Evolutionary conservation across 495 filamentous ascomycete genomes (phyloP).

Genomic region (Hyaloscypha hepaticicola): DNA sequence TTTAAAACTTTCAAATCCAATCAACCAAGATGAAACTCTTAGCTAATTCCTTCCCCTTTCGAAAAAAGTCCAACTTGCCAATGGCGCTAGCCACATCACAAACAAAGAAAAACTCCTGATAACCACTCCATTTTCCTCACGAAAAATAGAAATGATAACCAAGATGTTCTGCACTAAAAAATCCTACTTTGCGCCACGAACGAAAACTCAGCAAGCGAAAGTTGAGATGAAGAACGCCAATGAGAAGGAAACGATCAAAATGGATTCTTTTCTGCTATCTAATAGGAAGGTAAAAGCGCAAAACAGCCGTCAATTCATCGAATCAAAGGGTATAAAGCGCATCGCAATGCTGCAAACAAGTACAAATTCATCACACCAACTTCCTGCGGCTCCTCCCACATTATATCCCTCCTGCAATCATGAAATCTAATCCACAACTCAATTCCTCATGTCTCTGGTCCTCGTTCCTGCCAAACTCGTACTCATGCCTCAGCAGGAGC

Average conservation of each 20-base stretch:
- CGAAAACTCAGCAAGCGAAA: no score
- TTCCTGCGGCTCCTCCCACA: background rate
- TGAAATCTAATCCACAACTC: background rate
- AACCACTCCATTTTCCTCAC: no score
- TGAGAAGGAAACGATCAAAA: slow-evolving; percentile 1
- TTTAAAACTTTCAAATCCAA: no score
- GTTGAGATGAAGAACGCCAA: background rate
- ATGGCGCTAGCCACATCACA: no score
- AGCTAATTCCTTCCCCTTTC: no score
- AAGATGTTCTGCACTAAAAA: no score
- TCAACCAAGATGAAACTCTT: no score
- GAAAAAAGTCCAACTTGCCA: no score
- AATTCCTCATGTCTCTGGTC: background rate
- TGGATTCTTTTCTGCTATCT: background rate
- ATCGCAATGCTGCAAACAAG: slow-evolving; percentile 1
- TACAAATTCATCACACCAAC: background rate
- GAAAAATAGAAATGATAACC: no score
- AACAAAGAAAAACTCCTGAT: no score
- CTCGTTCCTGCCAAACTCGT: background rate
- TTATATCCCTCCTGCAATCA: background rate
- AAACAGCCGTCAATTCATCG: background rate
- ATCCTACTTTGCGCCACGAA: no score
- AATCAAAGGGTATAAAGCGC: slow-evolving; percentile 7
- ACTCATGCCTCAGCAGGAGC: slow-evolving; percentile 8
- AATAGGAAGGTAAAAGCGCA: background rate